These are phyloP conservation scores for Syzygium grande DNA, from an alignment of 345 rosid genomes.

Conservation along the genomic window DNA sequence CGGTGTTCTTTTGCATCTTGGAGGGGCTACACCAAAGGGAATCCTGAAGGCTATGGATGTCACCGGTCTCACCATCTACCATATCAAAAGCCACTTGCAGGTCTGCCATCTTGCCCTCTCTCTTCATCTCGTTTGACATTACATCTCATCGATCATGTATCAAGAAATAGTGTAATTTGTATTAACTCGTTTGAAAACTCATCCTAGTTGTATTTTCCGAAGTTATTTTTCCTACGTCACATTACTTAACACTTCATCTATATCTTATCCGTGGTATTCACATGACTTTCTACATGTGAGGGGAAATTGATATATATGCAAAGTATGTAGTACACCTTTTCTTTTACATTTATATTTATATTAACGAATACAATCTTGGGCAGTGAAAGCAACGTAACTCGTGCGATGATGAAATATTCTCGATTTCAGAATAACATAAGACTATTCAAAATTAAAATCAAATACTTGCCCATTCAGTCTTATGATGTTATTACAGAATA, in stretches of 20 bases:
- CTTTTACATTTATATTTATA: background rate
- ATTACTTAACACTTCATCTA: background rate
- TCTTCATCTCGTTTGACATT: background rate
- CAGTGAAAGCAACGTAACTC: background rate
- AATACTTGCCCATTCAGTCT: background rate
- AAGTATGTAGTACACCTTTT: background rate
- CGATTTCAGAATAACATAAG: background rate
- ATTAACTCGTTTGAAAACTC: background rate
- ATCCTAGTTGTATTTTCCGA: background rate
- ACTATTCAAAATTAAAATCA: background rate
- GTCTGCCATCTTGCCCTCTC: conserved; percentile 6
- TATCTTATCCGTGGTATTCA: background rate
- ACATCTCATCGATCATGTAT: background rate
- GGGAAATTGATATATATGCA: background rate
- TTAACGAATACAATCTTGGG: background rate
- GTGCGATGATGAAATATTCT: background rate
- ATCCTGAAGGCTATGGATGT: conserved; percentile 46
- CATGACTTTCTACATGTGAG: background rate
- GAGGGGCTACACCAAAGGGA: conserved; percentile 68
- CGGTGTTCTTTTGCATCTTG: background rate
- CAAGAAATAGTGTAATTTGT: background rate
- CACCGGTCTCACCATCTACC: conserved; percentile 47
- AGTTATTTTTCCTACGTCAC: background rate
- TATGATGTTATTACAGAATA: background rate
- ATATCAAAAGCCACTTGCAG: conserved; percentile 76